Evolutionary conservation across 2,329 filamentous ascomycete genomes (phyloP).

Genomic region (Penicillium crustosum): DNA sequence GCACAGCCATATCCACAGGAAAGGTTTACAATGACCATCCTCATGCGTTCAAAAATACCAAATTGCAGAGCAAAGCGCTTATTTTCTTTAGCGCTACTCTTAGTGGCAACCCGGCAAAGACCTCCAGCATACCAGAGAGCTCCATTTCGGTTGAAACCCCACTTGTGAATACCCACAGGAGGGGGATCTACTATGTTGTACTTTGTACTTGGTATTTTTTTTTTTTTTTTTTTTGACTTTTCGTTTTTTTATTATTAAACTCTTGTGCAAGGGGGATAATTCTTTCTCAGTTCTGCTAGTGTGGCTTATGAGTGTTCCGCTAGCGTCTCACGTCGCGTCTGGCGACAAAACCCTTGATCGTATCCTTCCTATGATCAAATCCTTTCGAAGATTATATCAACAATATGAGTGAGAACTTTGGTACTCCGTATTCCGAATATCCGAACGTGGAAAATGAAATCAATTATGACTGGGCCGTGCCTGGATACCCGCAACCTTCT

Average conservation of each 20-base stretch:
- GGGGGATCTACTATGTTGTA: not conserved
- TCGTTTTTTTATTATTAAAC: not conserved
- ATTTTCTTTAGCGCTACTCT: not conserved
- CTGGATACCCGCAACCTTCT: conserved; percentile 19
- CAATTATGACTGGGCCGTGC: conserved; percentile 18
- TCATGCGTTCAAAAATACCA: not conserved
- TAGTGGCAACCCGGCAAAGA: conserved; percentile 23
- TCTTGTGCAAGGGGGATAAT: not conserved
- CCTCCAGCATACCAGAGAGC: conserved; percentile 25
- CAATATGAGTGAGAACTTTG: conserved; percentile 11
- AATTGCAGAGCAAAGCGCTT: not conserved
- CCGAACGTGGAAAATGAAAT: conserved; percentile 11
- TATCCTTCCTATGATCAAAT: not conserved
- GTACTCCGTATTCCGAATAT: conserved; percentile 3
- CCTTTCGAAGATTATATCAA: not conserved
- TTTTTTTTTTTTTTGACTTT: conserved; percentile 2
- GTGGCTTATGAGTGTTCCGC: not conserved
- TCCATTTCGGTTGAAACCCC: conserved; percentile 8
- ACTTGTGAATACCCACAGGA: conserved; percentile 1
- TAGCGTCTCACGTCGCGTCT: not conserved
- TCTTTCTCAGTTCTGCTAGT: not conserved
- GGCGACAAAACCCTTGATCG: not conserved
- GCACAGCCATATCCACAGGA: not conserved
- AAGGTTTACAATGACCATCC: not conserved
- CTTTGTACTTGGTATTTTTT: conserved; percentile 3